Conservation (phyloP, 1,139 yeast species). For the Zygoascus meyerae region DNA sequence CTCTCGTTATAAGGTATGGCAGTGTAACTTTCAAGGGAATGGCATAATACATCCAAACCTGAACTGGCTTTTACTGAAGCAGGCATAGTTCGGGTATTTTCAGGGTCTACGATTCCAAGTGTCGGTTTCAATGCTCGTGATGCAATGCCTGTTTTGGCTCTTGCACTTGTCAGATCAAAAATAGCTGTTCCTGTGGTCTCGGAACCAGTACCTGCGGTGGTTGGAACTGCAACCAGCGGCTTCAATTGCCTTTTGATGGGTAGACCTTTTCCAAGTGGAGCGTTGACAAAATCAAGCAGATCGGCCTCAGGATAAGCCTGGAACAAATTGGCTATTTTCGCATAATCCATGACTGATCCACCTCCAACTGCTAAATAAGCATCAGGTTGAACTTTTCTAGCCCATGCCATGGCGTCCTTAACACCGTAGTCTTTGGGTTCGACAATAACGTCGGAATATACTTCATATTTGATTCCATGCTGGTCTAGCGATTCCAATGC, state of each 20-base stretch:
- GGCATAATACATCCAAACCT: constrained; percentile 43
- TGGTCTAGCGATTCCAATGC: constrained; percentile 35
- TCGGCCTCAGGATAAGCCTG: constrained; percentile 37
- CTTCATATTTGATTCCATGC: constrained; percentile 35
- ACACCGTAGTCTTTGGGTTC: constrained; percentile 39
- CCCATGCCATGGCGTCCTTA: constrained; percentile 37
- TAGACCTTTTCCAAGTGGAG: constrained; percentile 39
- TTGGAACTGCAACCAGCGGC: constrained; percentile 41
- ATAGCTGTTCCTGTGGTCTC: constrained; percentile 43
- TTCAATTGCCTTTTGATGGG: constrained; percentile 32
- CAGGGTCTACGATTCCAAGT: constrained; percentile 40
- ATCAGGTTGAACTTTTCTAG: constrained; percentile 32
- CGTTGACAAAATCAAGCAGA: constrained; percentile 38
- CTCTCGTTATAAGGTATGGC: constrained; percentile 39
- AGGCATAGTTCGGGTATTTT: constrained; percentile 40
- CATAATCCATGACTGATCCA: constrained; percentile 40
- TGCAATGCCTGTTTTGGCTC: constrained; percentile 40
- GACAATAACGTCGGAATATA: constrained; percentile 35
- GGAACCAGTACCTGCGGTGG: constrained; percentile 44
- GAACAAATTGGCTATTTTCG: constrained; percentile 38
- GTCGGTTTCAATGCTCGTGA: constrained; percentile 37
- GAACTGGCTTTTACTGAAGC: constrained; percentile 40
- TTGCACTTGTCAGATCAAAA: constrained; percentile 33
- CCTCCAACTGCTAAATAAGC: constrained; percentile 41
- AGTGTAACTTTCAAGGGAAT: constrained; percentile 41